Percentiles rank a stretch among this genome's conserved stretches.
phyloP scores from a whole-genome alignment of 805 yeast genomes.

The Helenozyma baotianmanensis region DNA sequence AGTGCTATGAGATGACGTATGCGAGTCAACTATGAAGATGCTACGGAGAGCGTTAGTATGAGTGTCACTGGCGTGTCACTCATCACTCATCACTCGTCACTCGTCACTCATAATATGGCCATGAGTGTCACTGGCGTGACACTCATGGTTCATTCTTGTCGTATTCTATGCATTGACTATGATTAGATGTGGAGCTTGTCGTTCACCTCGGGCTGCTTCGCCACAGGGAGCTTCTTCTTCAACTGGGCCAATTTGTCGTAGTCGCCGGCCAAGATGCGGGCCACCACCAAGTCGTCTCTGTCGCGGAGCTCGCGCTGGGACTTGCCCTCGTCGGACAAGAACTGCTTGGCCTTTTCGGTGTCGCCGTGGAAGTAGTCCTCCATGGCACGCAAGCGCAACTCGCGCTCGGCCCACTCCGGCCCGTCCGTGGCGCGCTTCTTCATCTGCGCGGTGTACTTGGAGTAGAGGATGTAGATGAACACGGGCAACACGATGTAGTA shows the following conservation, averaged over 20 bases:
- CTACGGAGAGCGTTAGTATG: too few relatives aligned
- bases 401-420: slow-evolving; percentile 80
- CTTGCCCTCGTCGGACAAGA: slow-evolving; percentile 49
- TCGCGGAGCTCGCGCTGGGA: slow-evolving; percentile 53
- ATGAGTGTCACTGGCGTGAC: too few relatives aligned
- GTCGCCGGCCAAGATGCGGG: slow-evolving; percentile 78
- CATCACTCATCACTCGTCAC: too few relatives aligned
- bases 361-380: slow-evolving; percentile 58
- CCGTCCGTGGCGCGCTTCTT: slow-evolving; percentile 38
- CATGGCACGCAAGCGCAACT: slow-evolving; percentile 69
- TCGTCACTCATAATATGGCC: too few relatives aligned
- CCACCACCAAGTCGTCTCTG: slow-evolving; percentile 74
- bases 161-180: slow-evolving; percentile 1
- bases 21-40: too few relatives aligned
- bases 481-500: slow-evolving; percentile 73
- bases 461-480: slow-evolving; percentile 50
- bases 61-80: too few relatives aligned
- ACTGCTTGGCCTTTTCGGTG: slow-evolving; percentile 48
- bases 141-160: too few relatives aligned
- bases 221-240: slow-evolving; percentile 45
- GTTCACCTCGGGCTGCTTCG: slow-evolving; percentile 32
- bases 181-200: slow-evolving; percentile 30
- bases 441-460: slow-evolving; percentile 42
- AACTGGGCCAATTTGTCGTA: slow-evolving; percentile 66
- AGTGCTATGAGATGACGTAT: too few relatives aligned